phyloP scores from a whole-genome alignment of 805 yeast species.

The Metschnikowia bowlesiae region DNA sequence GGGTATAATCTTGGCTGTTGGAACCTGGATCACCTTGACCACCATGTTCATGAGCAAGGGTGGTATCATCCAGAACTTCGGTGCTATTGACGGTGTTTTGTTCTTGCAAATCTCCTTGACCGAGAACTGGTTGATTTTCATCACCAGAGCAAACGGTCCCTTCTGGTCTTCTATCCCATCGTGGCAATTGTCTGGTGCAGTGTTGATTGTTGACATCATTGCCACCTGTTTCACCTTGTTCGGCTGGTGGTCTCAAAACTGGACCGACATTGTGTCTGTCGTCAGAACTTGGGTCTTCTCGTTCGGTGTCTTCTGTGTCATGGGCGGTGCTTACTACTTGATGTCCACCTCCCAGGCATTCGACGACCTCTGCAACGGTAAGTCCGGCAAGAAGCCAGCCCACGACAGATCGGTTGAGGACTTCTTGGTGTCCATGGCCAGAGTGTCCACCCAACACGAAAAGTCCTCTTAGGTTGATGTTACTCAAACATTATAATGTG shows the following conservation, averaged over 20 bases:
- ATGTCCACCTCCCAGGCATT: conserved; percentile 79
- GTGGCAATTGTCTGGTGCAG: conserved; percentile 96
- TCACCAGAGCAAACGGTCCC: conserved; percentile 96
- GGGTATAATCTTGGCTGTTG: conserved; percentile 83
- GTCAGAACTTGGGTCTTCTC: conserved; percentile 95
- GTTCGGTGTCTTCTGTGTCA: conserved; percentile 92
- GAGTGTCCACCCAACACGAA: conserved; percentile 88
- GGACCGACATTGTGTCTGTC: conserved; percentile 93
- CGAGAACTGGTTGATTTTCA: conserved; percentile 96
- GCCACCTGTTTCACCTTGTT: conserved; percentile 89
- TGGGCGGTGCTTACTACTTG: conserved; percentile 95
- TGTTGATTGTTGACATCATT: conserved; percentile 79
- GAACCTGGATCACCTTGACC: conserved; percentile 92
- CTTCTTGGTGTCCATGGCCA: conserved; percentile 80
- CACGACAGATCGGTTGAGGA: conserved; percentile 74
- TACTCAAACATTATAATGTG: conserved; percentile 5
- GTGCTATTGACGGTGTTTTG: conserved; percentile 88
- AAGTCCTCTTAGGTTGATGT: conserved; percentile 51
- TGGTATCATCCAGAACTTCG: conserved; percentile 95
- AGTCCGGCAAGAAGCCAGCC: conserved; percentile 52
- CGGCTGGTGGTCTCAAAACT: conserved; percentile 98
- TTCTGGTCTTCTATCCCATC: conserved; percentile 97
- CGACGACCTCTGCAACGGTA: conserved; percentile 83
- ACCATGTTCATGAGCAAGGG: conserved; percentile 87
- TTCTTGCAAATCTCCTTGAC: conserved; percentile 92